Evolutionary conservation across 768 basidiomycete genomes (phyloP).

Genomic region (Boletus subparvulus): DNA sequence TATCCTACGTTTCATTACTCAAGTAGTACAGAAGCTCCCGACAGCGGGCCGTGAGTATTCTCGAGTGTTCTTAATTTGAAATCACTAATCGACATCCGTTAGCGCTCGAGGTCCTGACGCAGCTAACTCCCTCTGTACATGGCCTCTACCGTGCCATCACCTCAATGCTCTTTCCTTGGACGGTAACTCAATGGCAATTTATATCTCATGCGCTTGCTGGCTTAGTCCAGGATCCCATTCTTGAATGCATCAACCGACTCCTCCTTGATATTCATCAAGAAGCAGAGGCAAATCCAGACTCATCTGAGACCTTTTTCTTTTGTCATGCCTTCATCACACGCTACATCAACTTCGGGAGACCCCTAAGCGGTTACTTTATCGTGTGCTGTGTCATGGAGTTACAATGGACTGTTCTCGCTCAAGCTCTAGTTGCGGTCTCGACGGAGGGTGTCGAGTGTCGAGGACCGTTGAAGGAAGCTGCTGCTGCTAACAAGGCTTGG

Average conservation of each 20-base stretch:
- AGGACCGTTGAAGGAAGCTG: conserved; percentile 58
- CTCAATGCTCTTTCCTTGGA: conserved; percentile 77
- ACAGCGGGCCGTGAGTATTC: conserved; percentile 50
- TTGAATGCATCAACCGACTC: conserved; percentile 73
- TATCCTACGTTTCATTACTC: conserved; percentile 59
- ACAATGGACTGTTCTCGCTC: conserved; percentile 82
- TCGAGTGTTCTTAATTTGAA: neutral
- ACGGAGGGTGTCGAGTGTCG: conserved; percentile 21
- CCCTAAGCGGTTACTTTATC: conserved; percentile 83
- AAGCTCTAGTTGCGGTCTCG: conserved; percentile 50
- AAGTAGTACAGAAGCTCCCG: conserved; percentile 56
- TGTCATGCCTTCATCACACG: conserved; percentile 70
- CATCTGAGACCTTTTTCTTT: conserved; percentile 44
- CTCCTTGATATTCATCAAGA: conserved; percentile 60
- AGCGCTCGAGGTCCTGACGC: conserved; percentile 75
- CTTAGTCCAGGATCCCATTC: conserved; percentile 62
- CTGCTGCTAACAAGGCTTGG: conserved; percentile 85
- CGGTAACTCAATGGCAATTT: conserved; percentile 58
- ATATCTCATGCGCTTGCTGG: conserved; percentile 53
- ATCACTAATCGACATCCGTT: neutral
- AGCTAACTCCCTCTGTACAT: conserved; percentile 78
- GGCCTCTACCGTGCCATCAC: conserved; percentile 85
- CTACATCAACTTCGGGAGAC: conserved; percentile 73
- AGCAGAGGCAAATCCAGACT: conserved; percentile 42
- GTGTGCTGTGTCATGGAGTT: conserved; percentile 88